Conservation (phyloP, 192 early-diverging fungal species). For the Coemansia sp. region DNA sequence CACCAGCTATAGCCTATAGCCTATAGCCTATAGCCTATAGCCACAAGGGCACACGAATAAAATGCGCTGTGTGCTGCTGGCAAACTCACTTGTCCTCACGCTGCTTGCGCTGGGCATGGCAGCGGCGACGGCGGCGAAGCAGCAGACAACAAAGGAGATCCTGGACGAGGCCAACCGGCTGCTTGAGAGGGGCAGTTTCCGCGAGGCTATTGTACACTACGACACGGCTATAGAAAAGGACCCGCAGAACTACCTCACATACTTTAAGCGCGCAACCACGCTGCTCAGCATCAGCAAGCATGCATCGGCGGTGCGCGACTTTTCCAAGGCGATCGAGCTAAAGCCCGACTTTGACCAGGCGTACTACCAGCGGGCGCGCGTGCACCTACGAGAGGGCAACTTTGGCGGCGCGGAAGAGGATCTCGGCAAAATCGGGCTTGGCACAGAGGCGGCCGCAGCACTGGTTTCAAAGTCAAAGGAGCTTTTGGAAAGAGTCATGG, state of each 20-base stretch:
- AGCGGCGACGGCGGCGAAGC: conserved; percentile 21
- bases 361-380: conserved; percentile 66
- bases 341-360: conserved; percentile 81
- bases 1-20: too few relatives aligned
- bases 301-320: conserved; percentile 74
- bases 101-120: conserved; percentile 21
- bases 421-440: conserved; percentile 44
- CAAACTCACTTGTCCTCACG: conserved; percentile 30
- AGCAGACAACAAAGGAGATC: conserved; percentile 34
- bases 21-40: too few relatives aligned
- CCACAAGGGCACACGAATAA: neutral
- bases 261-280: conserved; percentile 82
- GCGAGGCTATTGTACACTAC: conserved; percentile 38
- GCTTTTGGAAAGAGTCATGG: conserved; percentile 36
- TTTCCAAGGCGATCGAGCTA: conserved; percentile 70
- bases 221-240: conserved; percentile 60
- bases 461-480: conserved; percentile 20
- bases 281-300: conserved; percentile 72
- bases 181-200: conserved; percentile 33
- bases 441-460: conserved; percentile 8
- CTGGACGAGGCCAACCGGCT: conserved; percentile 47
- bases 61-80: conserved; percentile 35
- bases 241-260: conserved; percentile 78
- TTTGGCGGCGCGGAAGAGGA: conserved; percentile 63
- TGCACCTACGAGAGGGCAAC: conserved; percentile 65